These are phyloP conservation scores for Colletotrichum sp. DNA, from an alignment of 2,329 filamentous ascomycete species.

Conservation along the genomic window DNA sequence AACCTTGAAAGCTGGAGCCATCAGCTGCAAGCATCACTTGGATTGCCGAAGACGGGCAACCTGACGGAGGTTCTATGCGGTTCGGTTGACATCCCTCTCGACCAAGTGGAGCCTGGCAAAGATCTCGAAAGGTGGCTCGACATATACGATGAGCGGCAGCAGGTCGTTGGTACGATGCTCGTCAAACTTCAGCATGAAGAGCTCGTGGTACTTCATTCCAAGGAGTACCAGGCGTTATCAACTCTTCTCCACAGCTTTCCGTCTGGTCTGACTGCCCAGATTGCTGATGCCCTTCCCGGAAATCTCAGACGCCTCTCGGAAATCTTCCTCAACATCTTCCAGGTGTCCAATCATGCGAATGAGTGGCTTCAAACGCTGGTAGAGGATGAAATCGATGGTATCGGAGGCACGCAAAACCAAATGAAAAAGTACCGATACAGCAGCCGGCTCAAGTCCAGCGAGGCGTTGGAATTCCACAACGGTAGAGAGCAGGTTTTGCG, in stretches of 20 bases:
- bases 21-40: slow-evolving; percentile 47
- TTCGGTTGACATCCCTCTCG: slow-evolving; percentile 81
- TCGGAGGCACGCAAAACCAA: slow-evolving; percentile 76
- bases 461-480: slow-evolving; percentile 65
- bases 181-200: slow-evolving; percentile 87
- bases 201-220: slow-evolving; percentile 83
- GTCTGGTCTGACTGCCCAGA: slow-evolving; percentile 82
- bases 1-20: slow-evolving; percentile 51
- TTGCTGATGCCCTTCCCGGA: slow-evolving; percentile 78
- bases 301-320: slow-evolving; percentile 84
- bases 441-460: slow-evolving; percentile 72
- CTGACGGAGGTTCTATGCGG: slow-evolving; percentile 64
- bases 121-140: slow-evolving; percentile 90
- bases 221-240: slow-evolving; percentile 84
- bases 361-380: slow-evolving; percentile 95
- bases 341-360: slow-evolving; percentile 81
- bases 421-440: slow-evolving; percentile 77
- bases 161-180: slow-evolving; percentile 81
- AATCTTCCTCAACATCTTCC: slow-evolving; percentile 90
- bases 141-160: slow-evolving; percentile 77
- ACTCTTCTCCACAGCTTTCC: slow-evolving; percentile 86
- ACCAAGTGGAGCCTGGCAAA: slow-evolving; percentile 77
- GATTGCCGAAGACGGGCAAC: slow-evolving; percentile 45
- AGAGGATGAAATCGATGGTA: slow-evolving; percentile 96
- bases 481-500: slow-evolving; percentile 76